Conservation (phyloP, 257 asterid genomes). For the Leonotis leonurus region DNA sequence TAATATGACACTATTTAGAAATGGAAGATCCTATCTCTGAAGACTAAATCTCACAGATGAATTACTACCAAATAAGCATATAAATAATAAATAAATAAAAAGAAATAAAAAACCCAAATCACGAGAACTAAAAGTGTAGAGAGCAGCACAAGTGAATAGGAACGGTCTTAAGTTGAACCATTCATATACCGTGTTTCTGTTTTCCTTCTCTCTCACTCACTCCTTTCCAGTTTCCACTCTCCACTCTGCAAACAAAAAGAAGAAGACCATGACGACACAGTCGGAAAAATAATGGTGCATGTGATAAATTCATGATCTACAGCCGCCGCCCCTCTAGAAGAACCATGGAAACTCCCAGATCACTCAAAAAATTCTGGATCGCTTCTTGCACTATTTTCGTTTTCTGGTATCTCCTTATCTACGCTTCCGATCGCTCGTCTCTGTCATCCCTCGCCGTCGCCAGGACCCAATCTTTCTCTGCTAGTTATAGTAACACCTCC, state of each 20-base stretch:
- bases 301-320: slow-evolving; percentile 23
- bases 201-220: not conserved
- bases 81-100: too few relatives aligned
- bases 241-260: not conserved
- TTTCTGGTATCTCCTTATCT: slow-evolving; percentile 61
- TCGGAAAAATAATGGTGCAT: not conserved
- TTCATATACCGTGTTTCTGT: slow-evolving; percentile 15
- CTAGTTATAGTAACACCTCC: not conserved
- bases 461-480: slow-evolving; percentile 19
- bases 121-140: not conserved
- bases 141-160: slow-evolving; percentile 3
- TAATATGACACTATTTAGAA: not conserved
- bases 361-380: slow-evolving; percentile 52
- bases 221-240: not conserved
- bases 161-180: slow-evolving; percentile 14
- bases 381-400: slow-evolving; percentile 38
- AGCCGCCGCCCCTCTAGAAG: slow-evolving; percentile 10
- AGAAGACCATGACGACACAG: too few relatives aligned
- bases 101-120: too few relatives aligned
- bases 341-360: slow-evolving; percentile 38
- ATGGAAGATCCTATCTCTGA: not conserved
- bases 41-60: not conserved
- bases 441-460: slow-evolving; percentile 36
- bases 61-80: too few relatives aligned
- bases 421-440: slow-evolving; percentile 55